Evolutionary conservation across 768 basidiomycete species (phyloP), one percentile per base, ranked within the genome.

Genomic region (Mycena leptocephala): DNA sequence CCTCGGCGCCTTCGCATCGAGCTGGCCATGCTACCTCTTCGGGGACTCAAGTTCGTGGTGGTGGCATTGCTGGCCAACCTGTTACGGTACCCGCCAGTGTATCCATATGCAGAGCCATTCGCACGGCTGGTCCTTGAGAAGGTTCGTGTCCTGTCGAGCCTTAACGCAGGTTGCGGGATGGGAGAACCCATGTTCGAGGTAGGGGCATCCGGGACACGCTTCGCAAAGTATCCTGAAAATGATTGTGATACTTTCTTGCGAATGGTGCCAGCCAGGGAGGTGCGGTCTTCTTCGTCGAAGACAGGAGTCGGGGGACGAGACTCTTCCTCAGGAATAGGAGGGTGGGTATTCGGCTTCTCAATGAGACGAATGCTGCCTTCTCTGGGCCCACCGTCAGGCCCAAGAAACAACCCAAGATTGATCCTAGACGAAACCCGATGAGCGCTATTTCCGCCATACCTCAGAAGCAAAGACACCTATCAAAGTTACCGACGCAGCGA

Each of bases 341-440:
- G 86, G 43, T 89, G 87, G 20, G 82, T 81, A 73, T 68, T 43
- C 59, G 80, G 81, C 84, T 99, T 99, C 84, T 99, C 98, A 0
- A 92, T 89, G 14, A 99, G 91, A 18, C 92, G 93, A 74, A 99
- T 98, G 0, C 94, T 92, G 5, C 96, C 95, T 78, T 95, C 92
- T 68, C 95, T 90, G 20, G 97, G 95, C 13, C 98, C 97, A 68
- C 96, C 98, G 82, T 99, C 97, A 72, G 89, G 93, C 93, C 95
- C 53, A 99, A 92, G 89, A 99, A 98, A 78, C 96, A 92, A 0
- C 94, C 93, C 37, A 99, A 88, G 66, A 98, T 78, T 5, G 96
- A 94, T n/a, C 97, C 97, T 95, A 7, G 13, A 39, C 20, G 33
- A 48, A 16, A 51, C 48, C 63, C 66, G 20, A 24, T 68, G 33